Evolutionary conservation across 768 basidiomycete genomes (phyloP), one percentile per base, ranked within the genome.

Genomic region (Ephemerocybe angulata): DNA sequence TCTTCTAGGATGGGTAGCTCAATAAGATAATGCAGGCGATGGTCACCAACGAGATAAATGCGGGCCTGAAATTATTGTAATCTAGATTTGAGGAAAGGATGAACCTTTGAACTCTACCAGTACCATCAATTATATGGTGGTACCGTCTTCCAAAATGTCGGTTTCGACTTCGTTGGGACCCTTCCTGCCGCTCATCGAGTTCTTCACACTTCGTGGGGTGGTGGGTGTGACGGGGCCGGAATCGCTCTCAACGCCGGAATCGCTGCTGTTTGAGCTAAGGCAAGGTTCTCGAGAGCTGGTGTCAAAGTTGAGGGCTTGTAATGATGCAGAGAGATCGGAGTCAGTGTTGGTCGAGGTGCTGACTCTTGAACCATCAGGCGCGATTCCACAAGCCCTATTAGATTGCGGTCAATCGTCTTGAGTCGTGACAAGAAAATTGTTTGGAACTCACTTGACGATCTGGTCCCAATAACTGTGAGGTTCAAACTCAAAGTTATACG

Each of bases 401-500:
- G 43, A 15, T 44, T 40, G 37, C 46, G 31, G 53, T 49, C 24
- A 33, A 27, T 40, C 27, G 24, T 29, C 28, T 19, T 29, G 17
- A 29, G 17, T 17, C 1, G 22, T 11, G 7, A 12, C 17, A 31
- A 33, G 54, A 13, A 44, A 40, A n/a, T 11, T 25, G 31, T 51
- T 10, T 29, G 55, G 35, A 46, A 73, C 80, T 57, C 71, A 90
- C 87, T 79, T 70, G 38, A 88, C 76, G 24, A 93, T 76, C 62
- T 88, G 86, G 56, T 85, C 77, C 92, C 92, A 94, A 66, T 93
- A 93, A 33, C 72, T 79, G 31, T 81, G 74, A 13, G 82, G 78
- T 54, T 93, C 85, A 65, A 88, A 94, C 61, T 89, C 77, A 58
- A 79, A 91, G 54, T 81, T 78, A 66, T 84, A 82, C 2, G 85